Evolutionary conservation across 768 basidiomycete genomes (phyloP).

Genomic region (Psilocybe cyanescens): DNA sequence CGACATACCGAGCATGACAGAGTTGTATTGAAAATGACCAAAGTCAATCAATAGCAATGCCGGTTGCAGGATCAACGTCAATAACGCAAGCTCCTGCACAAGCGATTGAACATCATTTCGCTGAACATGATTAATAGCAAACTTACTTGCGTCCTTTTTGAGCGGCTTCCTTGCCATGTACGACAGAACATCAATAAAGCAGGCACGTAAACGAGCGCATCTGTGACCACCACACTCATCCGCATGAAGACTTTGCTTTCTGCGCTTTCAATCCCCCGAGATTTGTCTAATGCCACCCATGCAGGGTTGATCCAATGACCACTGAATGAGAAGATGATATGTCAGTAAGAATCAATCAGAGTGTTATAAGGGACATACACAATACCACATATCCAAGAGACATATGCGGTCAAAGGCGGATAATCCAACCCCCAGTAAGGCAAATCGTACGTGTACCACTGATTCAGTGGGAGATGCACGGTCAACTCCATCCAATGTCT

Average conservation of each 20-base stretch:
- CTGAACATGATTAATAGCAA: not conserved
- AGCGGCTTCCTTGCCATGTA: slow-evolving; percentile 70
- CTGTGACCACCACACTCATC: slow-evolving; percentile 67
- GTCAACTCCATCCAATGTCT: slow-evolving; percentile 96
- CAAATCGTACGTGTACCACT: slow-evolving; percentile 91
- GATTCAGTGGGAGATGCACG: slow-evolving; percentile 66
- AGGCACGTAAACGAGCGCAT: slow-evolving; percentile 75
- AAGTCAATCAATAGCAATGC: slow-evolving; percentile 84
- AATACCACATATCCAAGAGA: slow-evolving; percentile 81
- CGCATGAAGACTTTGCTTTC: slow-evolving; percentile 83
- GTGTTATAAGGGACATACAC: slow-evolving; percentile 50
- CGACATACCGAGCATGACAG: slow-evolving; percentile 82
- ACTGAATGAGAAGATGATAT: slow-evolving; percentile 21
- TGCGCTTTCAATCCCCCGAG: slow-evolving; percentile 72
- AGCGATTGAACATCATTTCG: slow-evolving; percentile 3
- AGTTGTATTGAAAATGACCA: slow-evolving; percentile 97
- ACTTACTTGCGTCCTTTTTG: slow-evolving; percentile 77
- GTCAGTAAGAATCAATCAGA: not conserved
- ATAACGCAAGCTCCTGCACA: slow-evolving; percentile 62
- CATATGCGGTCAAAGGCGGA: slow-evolving; percentile 90
- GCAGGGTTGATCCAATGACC: slow-evolving; percentile 45
- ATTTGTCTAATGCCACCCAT: slow-evolving; percentile 74
- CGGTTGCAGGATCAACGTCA: slow-evolving; percentile 82
- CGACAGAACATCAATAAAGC: slow-evolving; percentile 69
- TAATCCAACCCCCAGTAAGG: slow-evolving; percentile 97